Conservation (phyloP, 2,329 filamentous ascomycete genomes). For the Fusarium siculi region DNA sequence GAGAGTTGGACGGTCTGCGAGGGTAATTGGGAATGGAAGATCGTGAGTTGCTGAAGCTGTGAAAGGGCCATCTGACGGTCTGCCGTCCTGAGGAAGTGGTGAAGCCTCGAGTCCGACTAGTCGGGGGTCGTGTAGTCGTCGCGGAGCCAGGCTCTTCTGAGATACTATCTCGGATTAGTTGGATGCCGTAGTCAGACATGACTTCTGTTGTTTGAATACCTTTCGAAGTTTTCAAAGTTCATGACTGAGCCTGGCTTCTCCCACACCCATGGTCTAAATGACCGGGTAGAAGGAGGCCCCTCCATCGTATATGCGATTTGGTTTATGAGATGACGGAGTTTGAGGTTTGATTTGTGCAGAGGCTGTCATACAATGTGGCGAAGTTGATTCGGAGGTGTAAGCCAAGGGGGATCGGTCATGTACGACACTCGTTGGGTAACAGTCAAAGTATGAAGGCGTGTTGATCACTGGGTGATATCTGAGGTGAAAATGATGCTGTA, state of each 20-base stretch:
- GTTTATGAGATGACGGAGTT: constrained; percentile 14
- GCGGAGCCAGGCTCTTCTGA: constrained; percentile 41
- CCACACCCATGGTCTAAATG: constrained; percentile 37
- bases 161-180: constrained; percentile 34
- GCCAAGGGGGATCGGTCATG: constrained; percentile 21
- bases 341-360: constrained; percentile 13
- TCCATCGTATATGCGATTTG: constrained; percentile 33
- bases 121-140: constrained; percentile 27
- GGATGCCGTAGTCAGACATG: constrained; percentile 11
- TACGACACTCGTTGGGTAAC: constrained; percentile 37
- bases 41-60: constrained; percentile 44
- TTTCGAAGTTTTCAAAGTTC: constrained; percentile 44
- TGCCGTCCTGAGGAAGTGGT: constrained; percentile 43
- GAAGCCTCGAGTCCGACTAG: constrained; percentile 41
- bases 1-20: constrained; percentile 33
- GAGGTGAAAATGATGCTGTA: not conserved
- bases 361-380: constrained; percentile 19
- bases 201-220: constrained; percentile 23
- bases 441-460: constrained; percentile 17
- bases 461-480: constrained; percentile 17
- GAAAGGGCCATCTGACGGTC: constrained; percentile 44
- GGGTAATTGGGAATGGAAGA: constrained; percentile 38
- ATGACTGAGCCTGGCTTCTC: constrained; percentile 39
- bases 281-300: constrained; percentile 40
- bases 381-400: constrained; percentile 3